Evolutionary conservation across 176 grass and related monocot species (phyloP).

Genomic region (Themeda triandra): DNA sequence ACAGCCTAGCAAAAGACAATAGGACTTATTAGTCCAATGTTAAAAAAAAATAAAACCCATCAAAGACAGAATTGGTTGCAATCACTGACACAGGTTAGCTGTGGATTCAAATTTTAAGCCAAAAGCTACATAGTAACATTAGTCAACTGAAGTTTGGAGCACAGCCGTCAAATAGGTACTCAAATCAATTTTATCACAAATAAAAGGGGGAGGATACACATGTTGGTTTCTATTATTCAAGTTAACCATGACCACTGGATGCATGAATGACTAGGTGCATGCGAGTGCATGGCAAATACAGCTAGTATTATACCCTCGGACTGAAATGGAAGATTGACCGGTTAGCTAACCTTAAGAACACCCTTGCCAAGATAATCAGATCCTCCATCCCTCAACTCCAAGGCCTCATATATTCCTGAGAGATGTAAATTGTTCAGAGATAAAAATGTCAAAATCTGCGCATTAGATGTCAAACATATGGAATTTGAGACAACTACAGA

Average conservation of each 20-base stretch:
- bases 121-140: neutral
- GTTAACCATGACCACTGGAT: neutral
- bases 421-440: neutral
- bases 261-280: neutral
- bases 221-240: neutral
- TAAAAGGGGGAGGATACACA: neutral
- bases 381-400: constrained; percentile 95
- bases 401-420: constrained; percentile 77
- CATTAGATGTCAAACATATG: neutral
- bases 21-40: neutral
- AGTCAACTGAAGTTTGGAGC: neutral
- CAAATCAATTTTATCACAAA: neutral
- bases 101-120: neutral
- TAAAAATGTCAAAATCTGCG: neutral
- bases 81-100: neutral
- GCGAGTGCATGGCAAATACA: neutral
- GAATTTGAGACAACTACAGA: neutral
- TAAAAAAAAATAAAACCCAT: neutral
- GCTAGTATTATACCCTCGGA: neutral
- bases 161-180: neutral
- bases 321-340: neutral
- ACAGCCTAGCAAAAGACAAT: constrained; percentile 56
- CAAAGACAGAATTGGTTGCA: neutral
- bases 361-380: constrained; percentile 97
- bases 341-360: constrained; percentile 69